Percentiles rank a stretch among this genome's conserved stretches.
Evolutionary conservation across 768 basidiomycete species (phyloP).

Genomic region (Macrocybe gigantea): DNA sequence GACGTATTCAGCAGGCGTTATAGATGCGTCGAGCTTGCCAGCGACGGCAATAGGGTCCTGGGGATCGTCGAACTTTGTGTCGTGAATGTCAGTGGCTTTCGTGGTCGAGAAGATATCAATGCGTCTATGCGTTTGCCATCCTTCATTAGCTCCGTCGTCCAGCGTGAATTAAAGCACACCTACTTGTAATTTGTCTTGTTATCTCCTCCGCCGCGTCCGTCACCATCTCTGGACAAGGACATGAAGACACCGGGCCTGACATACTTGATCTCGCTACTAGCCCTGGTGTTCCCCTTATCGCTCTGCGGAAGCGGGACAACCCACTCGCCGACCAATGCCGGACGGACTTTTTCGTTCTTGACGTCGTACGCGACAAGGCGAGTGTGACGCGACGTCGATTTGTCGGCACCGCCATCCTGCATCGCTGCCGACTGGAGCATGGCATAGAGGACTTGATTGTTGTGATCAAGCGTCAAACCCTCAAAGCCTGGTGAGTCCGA

Average conservation of each 20-base stretch:
- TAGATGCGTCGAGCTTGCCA: conserved; percentile 38
- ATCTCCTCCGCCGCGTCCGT: conserved; percentile 50
- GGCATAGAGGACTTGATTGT: conserved; percentile 47
- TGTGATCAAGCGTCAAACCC: conserved; percentile 45
- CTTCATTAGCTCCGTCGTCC: not conserved
- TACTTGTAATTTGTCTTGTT: conserved; percentile 50
- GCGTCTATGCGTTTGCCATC: conserved; percentile 28
- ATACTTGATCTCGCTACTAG: conserved; percentile 54
- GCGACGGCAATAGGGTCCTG: conserved; percentile 42
- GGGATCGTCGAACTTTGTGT: conserved; percentile 48
- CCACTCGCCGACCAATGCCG: conserved; percentile 49
- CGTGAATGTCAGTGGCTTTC: conserved; percentile 56
- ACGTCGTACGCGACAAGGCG: conserved; percentile 54
- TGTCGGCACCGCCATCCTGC: conserved; percentile 53
- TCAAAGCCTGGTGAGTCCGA: conserved; percentile 41
- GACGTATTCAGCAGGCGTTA: conserved; percentile 49
- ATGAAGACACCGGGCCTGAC: conserved; percentile 50
- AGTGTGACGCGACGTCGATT: conserved; percentile 43
- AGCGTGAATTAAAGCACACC: not conserved
- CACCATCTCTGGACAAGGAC: conserved; percentile 51
- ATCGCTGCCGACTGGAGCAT: conserved; percentile 59
- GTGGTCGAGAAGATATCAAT: conserved; percentile 55
- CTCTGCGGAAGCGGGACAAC: conserved; percentile 52
- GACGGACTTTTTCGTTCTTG: conserved; percentile 22
- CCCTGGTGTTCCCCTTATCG: conserved; percentile 43